phyloP scores from a whole-genome alignment of 2,329 filamentous ascomycete genomes.

The Penicillium sp. region DNA sequence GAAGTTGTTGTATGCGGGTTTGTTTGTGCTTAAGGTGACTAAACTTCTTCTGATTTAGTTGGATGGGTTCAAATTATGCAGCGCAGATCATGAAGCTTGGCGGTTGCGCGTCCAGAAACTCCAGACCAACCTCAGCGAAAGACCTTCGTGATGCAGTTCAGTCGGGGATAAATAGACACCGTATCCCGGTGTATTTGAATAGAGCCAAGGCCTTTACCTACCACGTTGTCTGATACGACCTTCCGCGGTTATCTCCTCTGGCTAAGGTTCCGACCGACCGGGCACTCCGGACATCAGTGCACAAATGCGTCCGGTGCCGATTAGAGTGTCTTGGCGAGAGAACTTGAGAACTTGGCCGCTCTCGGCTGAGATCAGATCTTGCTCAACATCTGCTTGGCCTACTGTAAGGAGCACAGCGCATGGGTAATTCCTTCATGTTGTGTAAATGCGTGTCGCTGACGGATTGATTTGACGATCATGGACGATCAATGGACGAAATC shows the following conservation, averaged over 20 bases:
- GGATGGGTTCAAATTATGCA: slow-evolving; percentile 1
- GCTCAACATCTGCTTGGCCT: background rate
- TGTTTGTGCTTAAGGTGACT: background rate
- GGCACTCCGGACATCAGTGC: background rate
- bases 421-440: background rate
- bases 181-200: background rate
- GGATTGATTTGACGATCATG: background rate
- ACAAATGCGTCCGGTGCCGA: background rate
- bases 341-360: background rate
- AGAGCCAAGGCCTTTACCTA: background rate
- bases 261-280: background rate
- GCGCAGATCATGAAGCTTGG: slow-evolving; percentile 6
- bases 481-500: background rate
- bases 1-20: background rate
- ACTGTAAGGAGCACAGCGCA: background rate
- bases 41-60: background rate
- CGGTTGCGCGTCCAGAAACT: background rate
- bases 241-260: background rate
- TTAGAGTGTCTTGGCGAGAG: background rate
- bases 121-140: background rate
- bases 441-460: background rate
- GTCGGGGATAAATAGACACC: background rate
- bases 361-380: background rate
- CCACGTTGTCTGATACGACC: background rate
- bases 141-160: background rate